These are phyloP conservation scores for Leishmania lainsoni DNA, from an alignment of 208 protist genomes.

Conservation along the genomic window DNA sequence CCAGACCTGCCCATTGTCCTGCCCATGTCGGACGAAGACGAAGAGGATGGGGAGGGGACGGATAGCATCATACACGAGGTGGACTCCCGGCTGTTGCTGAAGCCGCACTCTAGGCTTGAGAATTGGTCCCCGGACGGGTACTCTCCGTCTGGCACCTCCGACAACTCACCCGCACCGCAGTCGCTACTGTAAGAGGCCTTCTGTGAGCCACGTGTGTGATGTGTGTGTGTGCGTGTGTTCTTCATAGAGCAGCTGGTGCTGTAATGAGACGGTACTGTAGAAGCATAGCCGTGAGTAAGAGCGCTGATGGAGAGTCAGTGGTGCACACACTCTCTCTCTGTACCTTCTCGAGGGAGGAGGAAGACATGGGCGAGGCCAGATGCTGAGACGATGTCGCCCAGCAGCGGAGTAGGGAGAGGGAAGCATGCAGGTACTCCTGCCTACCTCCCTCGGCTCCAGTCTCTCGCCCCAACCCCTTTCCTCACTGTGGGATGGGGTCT, in stretches of 20 bases:
- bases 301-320: neutral
- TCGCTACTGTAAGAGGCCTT: neutral
- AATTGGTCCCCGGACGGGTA: neutral
- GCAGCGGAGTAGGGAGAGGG: neutral
- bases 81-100: neutral
- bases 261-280: neutral
- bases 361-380: neutral
- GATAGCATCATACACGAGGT: neutral
- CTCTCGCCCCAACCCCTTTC: neutral
- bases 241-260: neutral
- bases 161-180: constrained; percentile 20
- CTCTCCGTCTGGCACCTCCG: neutral
- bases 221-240: neutral
- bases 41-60: constrained; percentile 11
- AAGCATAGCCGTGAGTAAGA: neutral
- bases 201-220: neutral
- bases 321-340: no score
- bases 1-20: constrained; percentile 74
- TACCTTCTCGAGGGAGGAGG: neutral
- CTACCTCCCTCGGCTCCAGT: neutral
- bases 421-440: neutral
- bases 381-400: neutral
- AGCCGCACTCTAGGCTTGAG: neutral
- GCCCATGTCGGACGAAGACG: constrained; percentile 40
- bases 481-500: neutral